Evolutionary conservation across 345 rosid species (phyloP).

Genomic region (Rubroshorea leprosula): DNA sequence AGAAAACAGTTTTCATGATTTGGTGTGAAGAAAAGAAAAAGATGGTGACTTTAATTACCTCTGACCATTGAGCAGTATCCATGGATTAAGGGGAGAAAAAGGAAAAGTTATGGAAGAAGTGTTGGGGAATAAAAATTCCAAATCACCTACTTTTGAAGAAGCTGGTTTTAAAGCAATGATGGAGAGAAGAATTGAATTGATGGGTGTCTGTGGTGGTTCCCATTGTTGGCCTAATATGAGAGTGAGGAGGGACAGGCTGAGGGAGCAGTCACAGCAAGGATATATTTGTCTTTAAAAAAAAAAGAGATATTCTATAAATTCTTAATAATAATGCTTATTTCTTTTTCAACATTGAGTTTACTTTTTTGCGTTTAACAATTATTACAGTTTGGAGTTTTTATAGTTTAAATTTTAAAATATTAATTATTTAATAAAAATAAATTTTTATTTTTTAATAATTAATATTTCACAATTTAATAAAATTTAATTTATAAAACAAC

Average conservation of each 20-base stretch:
- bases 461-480: no score
- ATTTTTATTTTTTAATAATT: no score
- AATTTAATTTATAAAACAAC: no score
- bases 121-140: constrained; percentile 17
- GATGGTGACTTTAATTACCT: constrained; percentile 27
- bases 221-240: constrained; percentile 18
- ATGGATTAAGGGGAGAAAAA: constrained; percentile 23
- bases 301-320: background rate
- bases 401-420: no score
- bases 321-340: background rate
- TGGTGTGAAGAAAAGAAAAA: constrained; percentile 11
- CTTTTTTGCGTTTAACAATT: no score
- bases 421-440: no score
- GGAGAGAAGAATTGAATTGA: constrained; percentile 5
- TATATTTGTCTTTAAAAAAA: constrained; percentile 11
- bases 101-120: constrained; percentile 6
- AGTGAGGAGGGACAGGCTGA: background rate
- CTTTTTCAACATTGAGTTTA: no score
- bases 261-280: constrained; percentile 10
- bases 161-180: constrained; percentile 17
- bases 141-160: constrained; percentile 21
- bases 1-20: constrained; percentile 13
- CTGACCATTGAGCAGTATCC: constrained; percentile 42
- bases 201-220: constrained; percentile 16
- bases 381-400: no score